Evolutionary conservation across 768 basidiomycete genomes (phyloP).

Genomic region (Auricularia sp.): DNA sequence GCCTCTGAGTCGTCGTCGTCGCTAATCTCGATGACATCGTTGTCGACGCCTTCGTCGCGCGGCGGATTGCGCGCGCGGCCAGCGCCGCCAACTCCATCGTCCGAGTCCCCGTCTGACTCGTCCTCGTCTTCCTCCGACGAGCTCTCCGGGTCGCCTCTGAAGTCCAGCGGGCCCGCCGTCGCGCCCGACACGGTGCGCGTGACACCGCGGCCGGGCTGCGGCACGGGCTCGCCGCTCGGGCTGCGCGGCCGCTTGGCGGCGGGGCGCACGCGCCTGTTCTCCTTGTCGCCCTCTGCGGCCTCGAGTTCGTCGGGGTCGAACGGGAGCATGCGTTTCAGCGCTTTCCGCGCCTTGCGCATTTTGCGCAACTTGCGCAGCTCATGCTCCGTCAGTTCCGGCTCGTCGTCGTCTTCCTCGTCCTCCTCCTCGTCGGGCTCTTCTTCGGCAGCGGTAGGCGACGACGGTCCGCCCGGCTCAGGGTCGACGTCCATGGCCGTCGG

Average conservation of each 20-base stretch:
- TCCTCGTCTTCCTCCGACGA: constrained; percentile 13
- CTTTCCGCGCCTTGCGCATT: constrained; percentile 2
- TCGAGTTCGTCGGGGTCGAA: too few relatives aligned
- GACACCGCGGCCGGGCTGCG: constrained; percentile 11
- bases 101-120: neutral
- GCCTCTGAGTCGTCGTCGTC: neutral
- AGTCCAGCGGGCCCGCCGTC: constrained; percentile 33
- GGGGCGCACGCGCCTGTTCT: too few relatives aligned
- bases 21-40: constrained; percentile 25
- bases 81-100: neutral
- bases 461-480: neutral
- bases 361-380: neutral
- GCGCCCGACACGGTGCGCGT: constrained; percentile 17
- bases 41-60: constrained; percentile 23
- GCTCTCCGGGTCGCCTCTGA: constrained; percentile 59
- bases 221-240: neutral
- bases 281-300: too few relatives aligned
- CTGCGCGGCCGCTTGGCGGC: neutral
- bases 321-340: neutral
- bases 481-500: neutral
- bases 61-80: constrained; percentile 23
- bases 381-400: neutral
- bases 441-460: neutral
- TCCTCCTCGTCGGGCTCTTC: constrained; percentile 1
- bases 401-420: constrained; percentile 4